Conservation (phyloP, 129 eudicot genomes). For the Artemisia argyi region DNA sequence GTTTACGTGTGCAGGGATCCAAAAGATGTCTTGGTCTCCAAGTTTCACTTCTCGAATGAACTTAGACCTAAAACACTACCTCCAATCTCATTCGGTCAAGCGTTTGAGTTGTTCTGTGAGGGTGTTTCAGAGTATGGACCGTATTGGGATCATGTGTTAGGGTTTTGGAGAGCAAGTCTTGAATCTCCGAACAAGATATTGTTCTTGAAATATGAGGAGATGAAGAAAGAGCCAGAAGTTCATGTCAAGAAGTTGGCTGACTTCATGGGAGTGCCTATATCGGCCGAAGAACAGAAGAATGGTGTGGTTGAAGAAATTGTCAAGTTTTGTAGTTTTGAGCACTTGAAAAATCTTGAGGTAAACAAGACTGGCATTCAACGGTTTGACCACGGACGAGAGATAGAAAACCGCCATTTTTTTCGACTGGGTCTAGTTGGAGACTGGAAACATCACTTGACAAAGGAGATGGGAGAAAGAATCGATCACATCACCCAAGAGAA, state of each 20-base stretch:
- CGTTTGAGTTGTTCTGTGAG: neutral
- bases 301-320: neutral
- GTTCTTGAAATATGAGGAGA: conserved; percentile 1
- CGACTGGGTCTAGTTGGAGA: conserved; percentile 12
- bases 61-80: neutral
- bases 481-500: conserved; percentile 7
- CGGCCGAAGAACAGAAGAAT: neutral
- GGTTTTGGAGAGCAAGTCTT: neutral
- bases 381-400: neutral
- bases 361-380: neutral
- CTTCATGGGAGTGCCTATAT: conserved; percentile 4
- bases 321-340: neutral
- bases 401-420: neutral
- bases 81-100: neutral
- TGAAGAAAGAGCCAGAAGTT: conserved; percentile 1
- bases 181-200: too few species aligned
- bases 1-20: neutral
- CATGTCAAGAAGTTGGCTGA: conserved; percentile 16
- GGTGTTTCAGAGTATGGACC: too few species aligned
- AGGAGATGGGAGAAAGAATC: conserved; percentile 11
- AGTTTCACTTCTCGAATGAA: neutral
- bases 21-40: neutral
- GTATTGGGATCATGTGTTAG: too few species aligned
- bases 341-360: neutral
- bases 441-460: neutral